Base-by-base conservation (phyloP, 2,329 filamentous ascomycete genomes). In the Canariomyces notabilis region DNA sequence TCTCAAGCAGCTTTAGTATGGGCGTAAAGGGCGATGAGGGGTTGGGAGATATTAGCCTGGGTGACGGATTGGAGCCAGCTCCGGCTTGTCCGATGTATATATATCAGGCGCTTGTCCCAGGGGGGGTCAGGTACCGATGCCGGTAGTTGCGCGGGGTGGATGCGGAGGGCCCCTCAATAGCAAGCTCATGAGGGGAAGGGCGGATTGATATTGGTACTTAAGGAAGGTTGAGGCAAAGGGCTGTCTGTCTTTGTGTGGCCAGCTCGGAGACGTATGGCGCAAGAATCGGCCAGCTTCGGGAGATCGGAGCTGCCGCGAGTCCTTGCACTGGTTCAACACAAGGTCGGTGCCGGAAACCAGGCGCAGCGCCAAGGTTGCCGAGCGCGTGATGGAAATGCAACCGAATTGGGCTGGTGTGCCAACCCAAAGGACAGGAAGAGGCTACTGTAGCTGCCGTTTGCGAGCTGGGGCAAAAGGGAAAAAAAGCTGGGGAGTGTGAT, bases 81-180 rank as follows among this genome's bases (percentile, higher is more conserved):
- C n/a, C 19, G 38, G 40, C 32, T 42, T 32, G 37, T 36, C 37
- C 23, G 42, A 29, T 36, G 16, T 20, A 14, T 36, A 46, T 42
- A 42, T 35, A 50, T 42, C 44, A 23, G 43, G 40, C 42, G 51
- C 29, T 44, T 48, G 41, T 47, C 42, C 22, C n/a, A 36, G 39
- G 32, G 21, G 37, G 53, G 21, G 40, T 57, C 56, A 60, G 55
- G 60, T 54, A 49, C 59, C 56, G 45, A 56, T 52, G 54, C 56
- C 53, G 52, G 49, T 44, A 44, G 56, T 40, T 49, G 52, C 42
- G 40, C 39, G 40, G 46, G 45, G 37, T 46, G 49, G 44, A 50
- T 46, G 47, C 44, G 42, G 51, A 44, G 53, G 53, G 39, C 36
- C 57, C 67, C 62, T 70, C 64, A 70, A 57, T 70, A 71, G 61